Percentiles rank a stretch among this genome's conserved stretches.
Conservation (phyloP, 495 filamentous ascomycete genomes). For the Podospora appendiculata region DNA sequence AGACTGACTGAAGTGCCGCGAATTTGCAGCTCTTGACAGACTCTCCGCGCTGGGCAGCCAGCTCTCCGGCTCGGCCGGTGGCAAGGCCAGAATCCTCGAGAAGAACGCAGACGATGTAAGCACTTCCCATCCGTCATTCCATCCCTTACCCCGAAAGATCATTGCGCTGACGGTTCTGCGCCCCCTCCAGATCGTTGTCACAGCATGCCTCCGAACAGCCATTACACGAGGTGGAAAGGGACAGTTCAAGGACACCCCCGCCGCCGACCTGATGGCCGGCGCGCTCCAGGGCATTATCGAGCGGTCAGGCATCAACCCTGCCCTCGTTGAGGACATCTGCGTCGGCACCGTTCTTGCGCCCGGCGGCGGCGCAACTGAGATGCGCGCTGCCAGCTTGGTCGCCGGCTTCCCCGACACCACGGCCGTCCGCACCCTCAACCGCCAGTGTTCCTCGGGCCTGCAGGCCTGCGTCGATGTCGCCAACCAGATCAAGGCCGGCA, state of each 20-base stretch:
- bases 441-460: constrained; percentile 84
- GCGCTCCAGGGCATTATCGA: constrained; percentile 72
- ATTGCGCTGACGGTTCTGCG: neutral
- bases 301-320: constrained; percentile 79
- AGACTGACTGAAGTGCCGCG: too few relatives aligned
- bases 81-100: constrained; percentile 38
- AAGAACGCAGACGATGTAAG: constrained; percentile 45
- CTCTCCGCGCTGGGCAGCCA: constrained; percentile 39
- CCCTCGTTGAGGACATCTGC: constrained; percentile 80
- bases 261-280: constrained; percentile 78
- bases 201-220: constrained; percentile 83
- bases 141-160: constrained; percentile 1
- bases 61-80: constrained; percentile 33
- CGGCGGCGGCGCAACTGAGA: constrained; percentile 93
- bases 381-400: constrained; percentile 83
- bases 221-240: constrained; percentile 91
- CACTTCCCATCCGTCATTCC: neutral
- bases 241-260: constrained; percentile 87
- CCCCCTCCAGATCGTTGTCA: constrained; percentile 67
- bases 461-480: constrained; percentile 90
- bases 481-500: constrained; percentile 76
- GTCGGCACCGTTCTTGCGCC: constrained; percentile 89
- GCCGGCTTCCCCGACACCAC: constrained; percentile 83
- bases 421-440: constrained; percentile 77
- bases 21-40: constrained; percentile 32